Evolutionary conservation across 2,329 filamentous ascomycete species (phyloP).

Genomic region (Aureobasidium sp.): DNA sequence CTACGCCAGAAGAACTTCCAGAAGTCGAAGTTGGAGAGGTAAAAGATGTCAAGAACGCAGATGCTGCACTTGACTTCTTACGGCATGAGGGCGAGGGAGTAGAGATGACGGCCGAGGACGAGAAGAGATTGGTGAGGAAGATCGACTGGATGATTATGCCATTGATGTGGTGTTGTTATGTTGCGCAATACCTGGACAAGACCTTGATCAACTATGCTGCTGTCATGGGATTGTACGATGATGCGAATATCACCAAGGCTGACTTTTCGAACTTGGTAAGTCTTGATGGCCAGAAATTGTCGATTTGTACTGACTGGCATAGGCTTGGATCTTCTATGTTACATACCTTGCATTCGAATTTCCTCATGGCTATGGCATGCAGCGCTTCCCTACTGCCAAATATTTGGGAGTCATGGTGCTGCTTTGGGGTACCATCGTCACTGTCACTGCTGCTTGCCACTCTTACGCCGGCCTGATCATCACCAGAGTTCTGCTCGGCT

Average conservation of each 20-base stretch:
- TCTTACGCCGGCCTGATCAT: constrained; percentile 45
- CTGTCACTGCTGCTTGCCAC: constrained; percentile 43
- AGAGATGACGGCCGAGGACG: constrained; percentile 21
- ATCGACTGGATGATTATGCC: constrained; percentile 38
- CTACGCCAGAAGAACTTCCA: not conserved
- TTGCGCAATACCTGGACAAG: constrained; percentile 37
- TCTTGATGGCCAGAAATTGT: not conserved
- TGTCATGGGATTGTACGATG: constrained; percentile 35
- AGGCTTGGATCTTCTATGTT: constrained; percentile 31
- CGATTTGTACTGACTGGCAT: constrained; percentile 19
- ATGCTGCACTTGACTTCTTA: constrained; percentile 28
- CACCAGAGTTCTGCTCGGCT: constrained; percentile 46
- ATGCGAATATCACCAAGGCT: constrained; percentile 29
- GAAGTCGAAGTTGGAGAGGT: constrained; percentile 21
- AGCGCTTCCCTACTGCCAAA: constrained; percentile 47
- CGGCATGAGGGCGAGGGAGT: constrained; percentile 24
- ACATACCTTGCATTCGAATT: constrained; percentile 33
- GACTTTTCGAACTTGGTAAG: constrained; percentile 30
- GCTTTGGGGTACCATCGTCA: constrained; percentile 44
- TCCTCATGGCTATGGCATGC: constrained; percentile 44
- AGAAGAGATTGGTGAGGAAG: constrained; percentile 27
- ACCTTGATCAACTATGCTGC: constrained; percentile 36
- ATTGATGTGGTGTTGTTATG: constrained; percentile 34
- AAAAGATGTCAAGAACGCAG: constrained; percentile 25
- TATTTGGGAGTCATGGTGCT: constrained; percentile 41